Base-by-base conservation (phyloP, 106 monocot species). In the Phalaenopsis equestris region DNA sequence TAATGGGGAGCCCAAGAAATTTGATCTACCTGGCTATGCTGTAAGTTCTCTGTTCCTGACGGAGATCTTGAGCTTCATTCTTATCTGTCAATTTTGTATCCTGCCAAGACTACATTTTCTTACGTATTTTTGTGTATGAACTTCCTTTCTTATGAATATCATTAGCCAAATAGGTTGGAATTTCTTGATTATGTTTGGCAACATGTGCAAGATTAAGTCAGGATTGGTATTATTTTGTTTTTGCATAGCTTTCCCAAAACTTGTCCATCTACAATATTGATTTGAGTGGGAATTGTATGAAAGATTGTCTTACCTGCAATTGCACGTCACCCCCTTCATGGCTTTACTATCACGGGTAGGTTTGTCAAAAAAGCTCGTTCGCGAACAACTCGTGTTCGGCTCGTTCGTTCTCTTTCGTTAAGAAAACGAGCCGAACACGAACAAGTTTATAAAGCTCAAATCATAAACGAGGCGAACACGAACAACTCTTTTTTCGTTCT, bases 1-100 rank as follows among this genome's bases (percentile, higher is more conserved):
- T 74, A 57, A 42, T 55, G 84, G 80, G 68, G 84, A 80, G 39
- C 11, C 43, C 45, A 92, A 84, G 75, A 92, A 84, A 75, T 83
- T 78, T 76, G 86, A 92, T 77, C 79, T 90, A 84, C 92, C 92
- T 77, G 80, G 80, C 74, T 89, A 83, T 82, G 92, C 88, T 64
- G 92, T 92, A 92, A 83, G 86, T 82, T 83, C 30, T 73, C 65
- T 84, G 38, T 6, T 9, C 38, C 16, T 47, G 41, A 14, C 48
- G 14, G 67, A 56, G 18, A 4, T 42, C 7, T 73, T 55, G 15
- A 67, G 42, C 41, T 52, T 55, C 58, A 67, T 77, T 23, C 67
- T n/a, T 3, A 2, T 49, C 12, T 30, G 2, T 52, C 21, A 48
- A 30, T 9, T 14, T 10, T 48, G 46, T 30, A 74, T 74, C 18